Evolutionary conservation across 495 filamentous ascomycete genomes (phyloP), one percentile per base, ranked within the genome.

Genomic region (Xylaria intraflava): DNA sequence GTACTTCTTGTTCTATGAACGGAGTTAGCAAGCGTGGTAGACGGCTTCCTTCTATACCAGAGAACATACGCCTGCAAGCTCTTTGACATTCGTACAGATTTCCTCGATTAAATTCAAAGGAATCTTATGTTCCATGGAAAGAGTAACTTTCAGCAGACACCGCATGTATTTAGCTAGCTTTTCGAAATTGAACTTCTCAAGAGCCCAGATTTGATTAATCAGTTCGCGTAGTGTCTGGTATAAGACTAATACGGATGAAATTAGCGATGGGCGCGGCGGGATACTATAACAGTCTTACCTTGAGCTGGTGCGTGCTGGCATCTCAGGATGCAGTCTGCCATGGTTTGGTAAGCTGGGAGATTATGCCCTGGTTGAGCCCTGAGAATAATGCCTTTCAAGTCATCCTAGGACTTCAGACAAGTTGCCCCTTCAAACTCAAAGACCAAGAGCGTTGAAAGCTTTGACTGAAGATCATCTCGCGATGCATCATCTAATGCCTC

Each of bases 341-440:
- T 80, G 1, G 74, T 56, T 52, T 79, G 72, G 42, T 71, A 78
- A 7, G 68, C 62, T 14, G 48, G 57, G 24, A 69, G 62, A 46
- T 61, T 71, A 14, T 61, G 60, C 42, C 70, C 76, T 2, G 53
- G 42, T 14, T 64, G 64, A 2, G 75, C 71, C 57, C 76, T 80
- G 39, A 84, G 71, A 27, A 91, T 75, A 10, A 88, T 77, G 5
- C 69, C 65, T 27, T 75, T 72, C n/a, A 91, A 65, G 46, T 73
- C 74, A 53, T 85, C 79, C 87, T 86, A 92, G 16, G 78, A 69
- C 56, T 83, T 78, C 5, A 95, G 69, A 16, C 73, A 71, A 20
- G 83, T 69, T 10, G 82, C 78, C n/a, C 81, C 85, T 70, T 93
- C 89, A 57, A 93, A 85, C 55, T 90, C 83, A 60, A 88, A 86